Evolutionary conservation across 495 filamentous ascomycete species (phyloP).

Genomic region (Penicillium pulvis): DNA sequence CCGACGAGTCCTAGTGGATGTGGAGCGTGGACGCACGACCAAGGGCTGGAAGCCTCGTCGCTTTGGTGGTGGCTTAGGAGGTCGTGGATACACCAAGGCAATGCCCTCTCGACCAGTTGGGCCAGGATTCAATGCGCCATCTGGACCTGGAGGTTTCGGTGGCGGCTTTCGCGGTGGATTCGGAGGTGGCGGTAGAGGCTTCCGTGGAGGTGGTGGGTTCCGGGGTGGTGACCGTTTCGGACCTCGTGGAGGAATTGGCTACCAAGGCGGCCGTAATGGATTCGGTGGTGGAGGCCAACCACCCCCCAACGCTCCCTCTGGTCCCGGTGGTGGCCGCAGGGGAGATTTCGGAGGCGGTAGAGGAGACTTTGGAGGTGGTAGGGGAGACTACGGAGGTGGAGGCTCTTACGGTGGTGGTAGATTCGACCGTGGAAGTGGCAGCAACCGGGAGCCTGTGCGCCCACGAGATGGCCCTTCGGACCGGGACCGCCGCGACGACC

Average conservation of each 20-base stretch:
- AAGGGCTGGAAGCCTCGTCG: constrained; percentile 93
- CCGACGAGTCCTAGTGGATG: constrained; percentile 88
- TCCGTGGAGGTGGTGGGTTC: constrained; percentile 61
- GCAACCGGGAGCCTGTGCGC: constrained; percentile 57
- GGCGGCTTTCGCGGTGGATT: constrained; percentile 67
- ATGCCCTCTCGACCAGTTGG: constrained; percentile 70
- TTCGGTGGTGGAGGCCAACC: constrained; percentile 62
- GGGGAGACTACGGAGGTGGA: constrained; percentile 9
- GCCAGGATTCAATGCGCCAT: constrained; percentile 58
- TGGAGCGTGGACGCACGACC: constrained; percentile 93
- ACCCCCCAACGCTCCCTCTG: constrained; percentile 78
- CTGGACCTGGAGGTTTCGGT: constrained; percentile 67
- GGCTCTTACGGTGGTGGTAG: constrained; percentile 35
- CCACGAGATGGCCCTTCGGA: constrained; percentile 50
- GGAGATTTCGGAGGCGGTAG: constrained; percentile 51
- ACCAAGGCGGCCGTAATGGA: constrained; percentile 60
- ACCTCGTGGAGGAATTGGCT: constrained; percentile 61
- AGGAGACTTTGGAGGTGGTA: constrained; percentile 46
- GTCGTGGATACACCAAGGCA: constrained; percentile 89
- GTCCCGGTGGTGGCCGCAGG: constrained; percentile 67
- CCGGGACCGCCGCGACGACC: constrained; percentile 60
- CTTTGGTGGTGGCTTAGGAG: constrained; percentile 89
- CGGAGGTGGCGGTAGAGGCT: constrained; percentile 42
- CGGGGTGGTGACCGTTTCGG: constrained; percentile 67
- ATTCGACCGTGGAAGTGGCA: constrained; percentile 54